phyloP scores from a whole-genome alignment of 169 alveolate genomes.

The Perkinsus chesapeaki region DNA sequence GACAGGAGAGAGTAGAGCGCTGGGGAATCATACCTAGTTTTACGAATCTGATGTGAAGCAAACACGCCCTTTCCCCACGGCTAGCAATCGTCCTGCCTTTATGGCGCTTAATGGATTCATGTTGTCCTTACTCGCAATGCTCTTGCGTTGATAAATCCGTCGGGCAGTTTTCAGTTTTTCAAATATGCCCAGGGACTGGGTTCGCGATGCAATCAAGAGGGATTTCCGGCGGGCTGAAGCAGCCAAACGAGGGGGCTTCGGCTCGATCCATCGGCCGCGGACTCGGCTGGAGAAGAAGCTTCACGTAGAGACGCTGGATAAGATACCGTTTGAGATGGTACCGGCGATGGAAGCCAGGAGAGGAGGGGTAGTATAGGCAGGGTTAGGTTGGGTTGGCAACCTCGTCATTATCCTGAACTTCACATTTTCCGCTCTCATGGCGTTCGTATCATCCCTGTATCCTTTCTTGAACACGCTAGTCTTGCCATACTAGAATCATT shows the following conservation, averaged over 20 bases:
- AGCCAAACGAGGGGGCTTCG: not conserved
- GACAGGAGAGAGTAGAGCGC: too few species aligned
- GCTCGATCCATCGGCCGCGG: not conserved
- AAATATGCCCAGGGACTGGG: not conserved
- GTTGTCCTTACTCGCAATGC: not conserved
- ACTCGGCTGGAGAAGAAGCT: not conserved
- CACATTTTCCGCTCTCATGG: too few species aligned
- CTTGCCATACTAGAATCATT: too few species aligned
- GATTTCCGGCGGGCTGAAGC: not conserved
- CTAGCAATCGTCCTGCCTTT: too few species aligned
- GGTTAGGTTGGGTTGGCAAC: not conserved
- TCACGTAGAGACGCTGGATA: not conserved
- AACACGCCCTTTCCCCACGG: too few species aligned
- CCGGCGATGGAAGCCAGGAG: not conserved
- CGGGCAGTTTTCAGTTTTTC: not conserved
- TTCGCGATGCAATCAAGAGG: not conserved
- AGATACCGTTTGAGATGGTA: not conserved
- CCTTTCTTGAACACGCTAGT: too few species aligned
- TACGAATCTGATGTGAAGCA: too few species aligned
- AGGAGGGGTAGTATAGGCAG: not conserved
- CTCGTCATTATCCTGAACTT: too few species aligned
- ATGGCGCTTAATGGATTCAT: too few species aligned
- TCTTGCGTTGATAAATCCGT: not conserved
- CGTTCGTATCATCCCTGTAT: too few species aligned
- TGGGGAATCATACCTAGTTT: too few species aligned